Evolutionary conservation across 352 stramenopile species (phyloP), one percentile per base, ranked within the genome.

Genomic region (Pythium rishiriense): DNA sequence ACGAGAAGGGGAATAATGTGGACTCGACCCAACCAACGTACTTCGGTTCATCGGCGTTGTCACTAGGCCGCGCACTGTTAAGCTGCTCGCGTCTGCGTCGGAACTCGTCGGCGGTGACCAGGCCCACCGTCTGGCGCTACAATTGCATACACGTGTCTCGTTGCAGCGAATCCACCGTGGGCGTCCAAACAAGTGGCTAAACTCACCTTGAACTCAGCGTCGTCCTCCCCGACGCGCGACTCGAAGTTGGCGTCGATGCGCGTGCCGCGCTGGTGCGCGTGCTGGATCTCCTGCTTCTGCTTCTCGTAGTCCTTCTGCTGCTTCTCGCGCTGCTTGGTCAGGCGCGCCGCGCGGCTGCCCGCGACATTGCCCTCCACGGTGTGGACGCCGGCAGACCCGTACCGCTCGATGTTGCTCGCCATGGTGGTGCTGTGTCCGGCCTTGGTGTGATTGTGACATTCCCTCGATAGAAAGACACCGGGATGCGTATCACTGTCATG

Each of bases 301-400:
- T 76, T 82, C 80, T 97, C 91, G 66, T 98, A 99, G 41, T 97
- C 92, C 64, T 94, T 74, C 72, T 98, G 82, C 67, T 99, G 91
- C 60, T 92, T 77, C 58, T 98, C 84, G 3, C 97, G 90, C 76
- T 98, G 76, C 70, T 97, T 96, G 14, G 88, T 93, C 37, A 99
- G 78, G 15, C 75, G 69, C 4, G 96, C 94, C 1, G 97, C 97
- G 15, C 94, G 88, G 17, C 79, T 72, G 10, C 97, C 97, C 10
- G 95, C 90, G 35, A 98, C 78, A 66, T 98, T 98, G 15, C 97
- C 97, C 81, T 99, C 97, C 33, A 99, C 94, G 19, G 97, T 99
- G 73, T 98, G 89, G 58, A 97, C 92, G 49, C 96, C 97, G 3
- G 96, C 79, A 17, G 82, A 85, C 14, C 84, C 85, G 70, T 94